Evolutionary conservation across 352 stramenopile species (phyloP), one percentile per base, ranked within the genome.

Genomic region (Globisporangium paroecandrum): DNA sequence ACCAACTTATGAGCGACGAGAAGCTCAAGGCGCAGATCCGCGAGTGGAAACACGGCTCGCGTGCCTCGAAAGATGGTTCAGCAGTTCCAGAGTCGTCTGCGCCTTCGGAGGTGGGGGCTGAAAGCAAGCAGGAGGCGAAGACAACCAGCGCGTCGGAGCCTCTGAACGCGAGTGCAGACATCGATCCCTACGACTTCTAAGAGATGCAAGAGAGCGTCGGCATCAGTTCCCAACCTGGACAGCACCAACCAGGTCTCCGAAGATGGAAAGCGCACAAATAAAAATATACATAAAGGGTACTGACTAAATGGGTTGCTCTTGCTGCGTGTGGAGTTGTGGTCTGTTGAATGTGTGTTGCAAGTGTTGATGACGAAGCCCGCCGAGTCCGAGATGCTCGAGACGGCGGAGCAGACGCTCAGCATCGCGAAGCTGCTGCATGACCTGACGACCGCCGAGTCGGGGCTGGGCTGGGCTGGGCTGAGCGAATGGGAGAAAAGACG

Each of bases 381-480:
- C 2, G 77, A 89, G 34, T 61, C 78, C 2, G 74, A 86, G 62
- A 51, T 77, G 49, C 70, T 90, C 25, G 83, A 89, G 69, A 85
- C 73, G 1, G 83, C 83, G 0, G 83, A 91, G 54, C 82, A 94
- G 61, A 94, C 82, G 36, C 74, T 93, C 7, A 75, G 69, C n/a
- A 91, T 93, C 80, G 80, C 83, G 58, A 91, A 91, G 59, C 61
- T 93, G 56, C 72, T 93, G 32, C 82, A 94, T 58, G 82, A 94
- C 24, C 66, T 90, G 25, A 82, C 83, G 25, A 90, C 77, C 8
- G 83, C 83, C 49, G 83, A 91, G 71, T 83, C 67, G 29, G 29
- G 4, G 29, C 29, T 32, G 29, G 29, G 29, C 29, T 32, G 29
- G 29, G 29, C 29, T 32, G 29, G 29, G 29, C 4, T 32, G 29